Evolutionary conservation across 1,284 basidiomycete genomes (phyloP), one percentile per base, ranked within the genome.

Genomic region (Cryptococcus deneoformans): DNA sequence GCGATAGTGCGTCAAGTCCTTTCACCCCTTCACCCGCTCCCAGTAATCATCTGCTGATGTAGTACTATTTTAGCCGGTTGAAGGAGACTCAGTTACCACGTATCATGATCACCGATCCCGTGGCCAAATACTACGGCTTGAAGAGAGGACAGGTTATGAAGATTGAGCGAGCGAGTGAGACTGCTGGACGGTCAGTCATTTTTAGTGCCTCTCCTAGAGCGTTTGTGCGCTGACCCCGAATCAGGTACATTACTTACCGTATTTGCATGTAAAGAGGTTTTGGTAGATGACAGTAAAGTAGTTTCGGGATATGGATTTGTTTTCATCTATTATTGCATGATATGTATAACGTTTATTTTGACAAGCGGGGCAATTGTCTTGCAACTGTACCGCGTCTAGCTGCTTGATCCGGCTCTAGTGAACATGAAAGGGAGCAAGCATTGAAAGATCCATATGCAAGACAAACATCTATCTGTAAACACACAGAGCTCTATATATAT

Each of bases 41-140:
- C 16, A 12, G 12, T 3, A 43, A 12, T 16, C 1, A 12, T 29
- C 29, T 5, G 29, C 29, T 29, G 29, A 29, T 5, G 29, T 29
- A 29, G 29, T 47, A 5, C 44, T 34, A 16, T 7, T 56, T 34
- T 62, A 96, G 94, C 79, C 94, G 96, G 60, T 80, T 99, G 63
- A 97, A 97, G 77, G 96, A 99, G 73, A 98, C 94, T 1, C 96
- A 99, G 73, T 82, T 99, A 59, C 96, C 96, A 52, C 88, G 96
- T 40, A 99, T 99, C 67, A 94, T 97, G 79, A 79, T 96, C 54
- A 87, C 87, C 16, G 96, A 99, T 79, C 96, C 96, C 5, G 95
- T 99, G 11, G 93, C 95, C 42, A 85, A 93, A 62, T 99, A 99
- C 79, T 99, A 97, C 80, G 96, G 96, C 51, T 84, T 99, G 59